Base-by-base conservation (phyloP, 495 filamentous ascomycete genomes). In the Trichoderma asperelloides region DNA sequence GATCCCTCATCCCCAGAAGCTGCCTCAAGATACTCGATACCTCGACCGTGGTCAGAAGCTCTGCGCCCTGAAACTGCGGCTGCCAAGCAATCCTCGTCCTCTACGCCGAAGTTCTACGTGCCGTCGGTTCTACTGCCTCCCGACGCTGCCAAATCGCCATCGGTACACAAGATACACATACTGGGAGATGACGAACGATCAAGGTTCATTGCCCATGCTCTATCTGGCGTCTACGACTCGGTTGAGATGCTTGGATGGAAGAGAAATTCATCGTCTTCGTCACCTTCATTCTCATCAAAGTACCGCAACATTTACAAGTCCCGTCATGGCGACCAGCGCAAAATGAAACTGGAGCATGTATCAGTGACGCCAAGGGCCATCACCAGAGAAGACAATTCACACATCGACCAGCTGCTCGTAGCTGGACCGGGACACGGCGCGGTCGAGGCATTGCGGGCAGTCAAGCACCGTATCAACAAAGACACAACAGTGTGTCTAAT, bases 401-500 rank as follows among this genome's bases (percentile, higher is more conserved):
- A 76, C 9, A 77, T 98, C 66, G 79, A 89, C 57, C 89, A 91
- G 72, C 81, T 98, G 41, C 86, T 98, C 64, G 80, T 98, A 28
- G 86, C 89, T 2, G 81, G 84, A 13, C 86, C 91, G 69, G 80
- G 87, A 0, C 76, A 82, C 7, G 70, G 80, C 15, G 87, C 86
- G 0, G 69, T 86, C 12, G 69, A 78, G 2, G 87, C 88, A 2
- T 71, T 98, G 21, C 67, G 74, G 30, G 68, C 74, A 1, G 80
- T 97, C 51, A 75, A 74, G 7, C 81, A 91, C 68, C 84, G 92
- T 11, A 78, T 98, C n/a, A 85, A 85, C 40, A 77, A 80, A 4
- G 78, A 85, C 16, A 92, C 92, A 3, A 93, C 93, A 0, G 83
- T 98, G 39, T 82, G 89, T 47, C 85, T 98, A 27, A 71, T 96